phyloP scores from a whole-genome alignment of 2,329 filamentous ascomycete species.

The Volutella citrinella region DNA sequence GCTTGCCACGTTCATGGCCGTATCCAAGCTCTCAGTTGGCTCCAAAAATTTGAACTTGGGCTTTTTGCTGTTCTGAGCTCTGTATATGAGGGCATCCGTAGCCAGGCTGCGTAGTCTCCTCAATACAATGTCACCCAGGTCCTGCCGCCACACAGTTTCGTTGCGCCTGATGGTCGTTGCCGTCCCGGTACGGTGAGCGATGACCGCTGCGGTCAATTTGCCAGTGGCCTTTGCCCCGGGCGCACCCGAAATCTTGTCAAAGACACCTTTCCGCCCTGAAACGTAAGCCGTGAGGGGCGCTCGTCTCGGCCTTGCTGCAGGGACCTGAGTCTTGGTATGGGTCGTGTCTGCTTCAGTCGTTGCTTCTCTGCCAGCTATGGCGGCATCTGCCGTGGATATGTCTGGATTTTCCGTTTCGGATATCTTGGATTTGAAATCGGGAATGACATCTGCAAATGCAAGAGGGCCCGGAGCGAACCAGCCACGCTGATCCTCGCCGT shows the following conservation, averaged over 20 bases:
- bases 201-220: conserved; percentile 11
- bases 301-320: conserved; percentile 1
- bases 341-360: background rate
- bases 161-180: conserved; percentile 9
- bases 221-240: conserved; percentile 11
- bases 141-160: conserved; percentile 36
- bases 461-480: conserved; percentile 56
- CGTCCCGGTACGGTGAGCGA: conserved; percentile 26
- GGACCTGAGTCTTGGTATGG: background rate
- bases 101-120: conserved; percentile 46
- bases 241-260: conserved; percentile 23
- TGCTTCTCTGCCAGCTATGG: background rate
- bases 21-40: conserved; percentile 42
- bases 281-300: conserved; percentile 21
- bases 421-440: conserved; percentile 9
- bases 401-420: background rate
- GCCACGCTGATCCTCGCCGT: conserved; percentile 46
- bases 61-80: conserved; percentile 9
- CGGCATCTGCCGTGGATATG: background rate
- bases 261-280: conserved; percentile 26
- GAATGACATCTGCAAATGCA: conserved; percentile 24
- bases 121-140: conserved; percentile 56
- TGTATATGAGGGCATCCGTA: conserved; percentile 40
- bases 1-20: conserved; percentile 36
- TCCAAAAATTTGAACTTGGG: conserved; percentile 36